Base-by-base conservation (phyloP, 2,329 filamentous ascomycete genomes). In the Talaromyces sp. region DNA sequence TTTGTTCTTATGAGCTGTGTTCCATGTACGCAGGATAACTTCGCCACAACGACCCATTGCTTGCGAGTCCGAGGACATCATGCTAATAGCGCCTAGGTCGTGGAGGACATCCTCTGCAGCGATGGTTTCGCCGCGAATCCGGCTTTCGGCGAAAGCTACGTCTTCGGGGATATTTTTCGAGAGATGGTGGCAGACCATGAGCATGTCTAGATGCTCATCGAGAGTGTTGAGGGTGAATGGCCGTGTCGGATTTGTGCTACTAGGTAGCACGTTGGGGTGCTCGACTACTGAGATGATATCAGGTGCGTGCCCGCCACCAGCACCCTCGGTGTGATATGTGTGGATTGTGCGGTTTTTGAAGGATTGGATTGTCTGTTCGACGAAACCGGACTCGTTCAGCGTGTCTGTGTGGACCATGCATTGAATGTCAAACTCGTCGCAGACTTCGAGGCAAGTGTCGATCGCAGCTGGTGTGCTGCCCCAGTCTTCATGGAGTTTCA, bases 401-500 rank as follows among this genome's bases (percentile, higher is more conserved):
- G 94, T 97, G 77, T 98, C 94, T 0, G 93, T 97, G 77, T 97
- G 94, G 71, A 98, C 96, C 69, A 97, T 87, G 69, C 91, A 96
- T 77, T 98, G 94, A 31, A 98, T 87, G 73, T 98, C 94, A 63
- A 92, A 86, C 74, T 96, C 90, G 72, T 98, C 94, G 76, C 93
- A 97, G 50, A 97, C 90, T 1, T 81, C 81, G 11, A 96, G 84
- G 73, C 94, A 97, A 1, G 90, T 85, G 76, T 98, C 93, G 73
- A 98, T 98, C 25, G 92, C 93, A 1, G 92, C 90, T 0, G 94
- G 94, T 1, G 94, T 97, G 25, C 86, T 88, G 62, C 94, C 94
- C 94, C 94, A 98, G 78, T 98, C 94, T 79, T 98, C 94, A 77
- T 98, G 94, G 7, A 98, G 83, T 78, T 98, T 98, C 67, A 98